These are phyloP conservation scores for Fraxinus greggii DNA, from an alignment of 305 asterid species.

Conservation along the genomic window DNA sequence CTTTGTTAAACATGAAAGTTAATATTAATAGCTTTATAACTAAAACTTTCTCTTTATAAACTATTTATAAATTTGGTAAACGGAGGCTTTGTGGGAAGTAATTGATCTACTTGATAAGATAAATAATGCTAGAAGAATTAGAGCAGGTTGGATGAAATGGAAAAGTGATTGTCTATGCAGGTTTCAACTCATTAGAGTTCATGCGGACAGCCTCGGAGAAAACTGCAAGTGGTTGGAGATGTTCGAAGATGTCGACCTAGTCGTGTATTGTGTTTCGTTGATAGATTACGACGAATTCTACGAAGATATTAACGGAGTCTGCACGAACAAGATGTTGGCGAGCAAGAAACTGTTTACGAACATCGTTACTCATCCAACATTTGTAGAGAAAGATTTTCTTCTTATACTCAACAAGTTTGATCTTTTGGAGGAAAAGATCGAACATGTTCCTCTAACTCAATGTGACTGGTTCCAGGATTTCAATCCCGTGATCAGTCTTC, in stretches of 20 bases:
- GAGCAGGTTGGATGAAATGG: not conserved
- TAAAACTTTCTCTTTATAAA: too few relatives aligned
- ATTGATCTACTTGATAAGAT: not conserved
- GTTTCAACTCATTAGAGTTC: conserved; percentile 70
- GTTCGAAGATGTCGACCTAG: conserved; percentile 74
- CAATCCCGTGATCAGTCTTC: conserved; percentile 52
- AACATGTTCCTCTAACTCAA: conserved; percentile 44
- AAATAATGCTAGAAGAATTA: not conserved
- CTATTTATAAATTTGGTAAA: too few relatives aligned
- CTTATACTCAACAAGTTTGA: conserved; percentile 76
- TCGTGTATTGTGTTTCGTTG: conserved; percentile 61
- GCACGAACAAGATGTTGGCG: conserved; percentile 69
- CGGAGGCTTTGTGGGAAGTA: not conserved
- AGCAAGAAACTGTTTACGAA: conserved; percentile 59
- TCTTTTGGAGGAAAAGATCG: conserved; percentile 64
- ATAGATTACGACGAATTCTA: conserved; percentile 59
- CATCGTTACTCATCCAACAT: conserved; percentile 54
- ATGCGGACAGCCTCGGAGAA: conserved; percentile 62
- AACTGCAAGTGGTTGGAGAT: conserved; percentile 80
- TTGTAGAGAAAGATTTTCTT: conserved; percentile 52
- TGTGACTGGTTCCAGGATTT: conserved; percentile 85
- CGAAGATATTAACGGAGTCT: conserved; percentile 45
- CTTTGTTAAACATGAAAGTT: too few relatives aligned
- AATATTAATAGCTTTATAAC: too few relatives aligned
- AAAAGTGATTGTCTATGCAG: conserved; percentile 38